These are phyloP conservation scores for Diaporthe caulivora DNA, from an alignment of 2,329 filamentous ascomycete species.

Conservation along the genomic window DNA sequence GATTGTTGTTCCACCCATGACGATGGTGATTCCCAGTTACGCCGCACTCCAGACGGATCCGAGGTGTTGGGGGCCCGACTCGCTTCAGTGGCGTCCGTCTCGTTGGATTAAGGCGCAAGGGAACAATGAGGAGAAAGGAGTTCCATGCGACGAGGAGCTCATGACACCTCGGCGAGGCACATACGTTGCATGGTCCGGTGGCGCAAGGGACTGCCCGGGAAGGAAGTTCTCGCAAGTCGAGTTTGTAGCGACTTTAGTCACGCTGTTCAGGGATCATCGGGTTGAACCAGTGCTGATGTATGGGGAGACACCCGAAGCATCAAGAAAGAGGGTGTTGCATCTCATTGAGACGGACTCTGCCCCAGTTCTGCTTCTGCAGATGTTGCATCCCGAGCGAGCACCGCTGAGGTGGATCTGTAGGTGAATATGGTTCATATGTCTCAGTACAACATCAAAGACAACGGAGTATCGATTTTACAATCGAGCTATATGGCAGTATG, in stretches of 20 bases:
- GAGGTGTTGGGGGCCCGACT: constrained; percentile 20
- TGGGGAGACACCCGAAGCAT: background rate
- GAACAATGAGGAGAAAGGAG: background rate
- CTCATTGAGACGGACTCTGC: too few species aligned
- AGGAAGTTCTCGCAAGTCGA: too few species aligned
- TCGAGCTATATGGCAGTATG: too few species aligned
- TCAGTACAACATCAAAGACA: background rate
- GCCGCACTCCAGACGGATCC: constrained; percentile 21
- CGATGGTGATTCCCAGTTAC: constrained; percentile 23
- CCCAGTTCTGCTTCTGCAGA: too few species aligned
- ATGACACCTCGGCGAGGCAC: too few species aligned
- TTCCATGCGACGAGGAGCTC: background rate
- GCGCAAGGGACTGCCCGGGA: too few species aligned
- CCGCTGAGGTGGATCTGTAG: constrained; percentile 3
- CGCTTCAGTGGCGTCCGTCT: constrained; percentile 23
- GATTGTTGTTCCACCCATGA: constrained; percentile 15
- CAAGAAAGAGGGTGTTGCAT: too few species aligned
- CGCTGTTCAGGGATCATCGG: too few species aligned
- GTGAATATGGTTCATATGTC: background rate
- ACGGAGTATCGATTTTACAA: too few species aligned
- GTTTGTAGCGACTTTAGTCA: too few species aligned
- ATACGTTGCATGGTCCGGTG: too few species aligned
- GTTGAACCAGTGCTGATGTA: background rate
- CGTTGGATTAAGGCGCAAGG: background rate
- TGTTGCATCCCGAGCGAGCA: constrained; percentile 30